phyloP scores from a whole-genome alignment of 768 basidiomycete genomes.

The Calocybe indica region DNA sequence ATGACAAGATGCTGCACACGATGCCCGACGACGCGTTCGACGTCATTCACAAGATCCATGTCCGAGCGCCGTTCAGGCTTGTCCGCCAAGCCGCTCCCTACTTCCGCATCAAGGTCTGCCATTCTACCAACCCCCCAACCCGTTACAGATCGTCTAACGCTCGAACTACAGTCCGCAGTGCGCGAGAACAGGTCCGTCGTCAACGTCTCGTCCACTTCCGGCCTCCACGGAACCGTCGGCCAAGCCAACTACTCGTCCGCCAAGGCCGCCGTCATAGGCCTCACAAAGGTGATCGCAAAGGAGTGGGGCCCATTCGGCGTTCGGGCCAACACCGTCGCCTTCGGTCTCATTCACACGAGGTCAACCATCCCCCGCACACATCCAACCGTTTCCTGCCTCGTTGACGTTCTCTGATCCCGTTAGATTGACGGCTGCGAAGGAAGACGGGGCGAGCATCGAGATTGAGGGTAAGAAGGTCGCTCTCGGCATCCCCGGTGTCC shows the following conservation, averaged over 20 bases:
- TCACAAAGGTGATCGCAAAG: slow-evolving; percentile 83
- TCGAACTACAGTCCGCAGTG: slow-evolving; percentile 34
- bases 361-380: slow-evolving; percentile 19
- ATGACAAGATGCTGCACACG: slow-evolving; percentile 85
- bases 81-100: slow-evolving; percentile 81
- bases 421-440: slow-evolving; percentile 76
- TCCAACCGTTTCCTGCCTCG: not conserved
- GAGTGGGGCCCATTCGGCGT: slow-evolving; percentile 85
- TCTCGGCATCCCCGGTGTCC: slow-evolving; percentile 66
- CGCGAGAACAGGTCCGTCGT: slow-evolving; percentile 70
- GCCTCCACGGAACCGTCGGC: slow-evolving; percentile 83
- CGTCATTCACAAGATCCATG: slow-evolving; percentile 79
- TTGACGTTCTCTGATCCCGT: slow-evolving; percentile 1
- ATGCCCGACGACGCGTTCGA: slow-evolving; percentile 80
- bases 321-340: slow-evolving; percentile 78
- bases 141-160: no score
- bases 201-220: slow-evolving; percentile 79
- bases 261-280: slow-evolving; percentile 70
- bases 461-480: slow-evolving; percentile 82
- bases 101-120: slow-evolving; percentile 65
- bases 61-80: slow-evolving; percentile 81
- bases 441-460: slow-evolving; percentile 67
- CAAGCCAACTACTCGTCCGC: slow-evolving; percentile 81
- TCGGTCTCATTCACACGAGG: slow-evolving; percentile 74
- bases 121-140: not conserved